A percentile compares a stretch with the other conserved stretches of the same genome.
phyloP scores from a whole-genome alignment of 768 basidiomycete genomes.

The Neoboletus brunneissimus region DNA sequence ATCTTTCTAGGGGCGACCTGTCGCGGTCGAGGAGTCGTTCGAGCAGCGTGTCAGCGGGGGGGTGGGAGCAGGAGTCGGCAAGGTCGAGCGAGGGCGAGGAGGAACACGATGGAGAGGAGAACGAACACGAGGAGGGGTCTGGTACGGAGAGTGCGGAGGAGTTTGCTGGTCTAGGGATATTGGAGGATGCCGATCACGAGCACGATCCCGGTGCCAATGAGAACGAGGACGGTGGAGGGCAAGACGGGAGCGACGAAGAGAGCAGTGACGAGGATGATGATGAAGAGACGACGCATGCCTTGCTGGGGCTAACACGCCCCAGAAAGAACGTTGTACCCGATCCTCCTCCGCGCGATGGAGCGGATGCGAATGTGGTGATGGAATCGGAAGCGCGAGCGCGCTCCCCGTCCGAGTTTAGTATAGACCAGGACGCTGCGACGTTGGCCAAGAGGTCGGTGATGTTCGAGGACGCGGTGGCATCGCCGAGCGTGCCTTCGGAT shows the following conservation, averaged over 20 bases:
- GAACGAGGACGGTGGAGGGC: conserved; percentile 11
- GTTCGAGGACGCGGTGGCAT: conserved; percentile 18
- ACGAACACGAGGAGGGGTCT: conserved; percentile 24
- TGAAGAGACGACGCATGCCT: conserved; percentile 27
- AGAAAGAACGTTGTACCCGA: not conserved
- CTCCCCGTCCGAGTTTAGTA: conserved; percentile 12
- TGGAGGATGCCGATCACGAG: conserved; percentile 13
- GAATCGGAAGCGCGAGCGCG: not conserved
- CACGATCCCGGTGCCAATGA: not conserved
- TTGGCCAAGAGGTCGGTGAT: not conserved
- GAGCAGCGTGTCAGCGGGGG: conserved; percentile 41
- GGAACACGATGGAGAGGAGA: conserved; percentile 18
- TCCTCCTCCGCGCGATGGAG: not conserved
- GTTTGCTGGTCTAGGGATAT: conserved; percentile 33
- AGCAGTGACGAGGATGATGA: conserved; percentile 39
- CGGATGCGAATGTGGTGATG: conserved; percentile 3
- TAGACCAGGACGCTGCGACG: not conserved
- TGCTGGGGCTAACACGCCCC: conserved; percentile 18
- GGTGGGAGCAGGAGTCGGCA: conserved; percentile 19
- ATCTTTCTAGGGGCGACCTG: conserved; percentile 52
- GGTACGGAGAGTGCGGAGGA: conserved; percentile 35
- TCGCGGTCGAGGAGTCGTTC: conserved; percentile 55
- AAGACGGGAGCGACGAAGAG: conserved; percentile 39
- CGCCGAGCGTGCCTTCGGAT: conserved; percentile 27
- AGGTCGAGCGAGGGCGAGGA: conserved; percentile 23